Evolutionary conservation across 2,329 filamentous ascomycete genomes (phyloP).

Genomic region (Aspergillus tubingensis): DNA sequence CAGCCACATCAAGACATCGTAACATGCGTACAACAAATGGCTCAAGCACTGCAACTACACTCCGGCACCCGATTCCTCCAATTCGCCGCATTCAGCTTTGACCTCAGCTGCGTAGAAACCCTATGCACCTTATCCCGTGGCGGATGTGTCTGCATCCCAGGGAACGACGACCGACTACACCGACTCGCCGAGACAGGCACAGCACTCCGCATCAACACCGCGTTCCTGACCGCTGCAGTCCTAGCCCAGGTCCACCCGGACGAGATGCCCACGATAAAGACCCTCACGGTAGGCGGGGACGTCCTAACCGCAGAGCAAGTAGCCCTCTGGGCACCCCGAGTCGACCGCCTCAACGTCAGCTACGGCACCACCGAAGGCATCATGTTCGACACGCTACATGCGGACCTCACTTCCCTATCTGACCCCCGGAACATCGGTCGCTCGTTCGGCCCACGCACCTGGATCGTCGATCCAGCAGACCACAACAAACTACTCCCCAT

Average conservation of each 20-base stretch:
- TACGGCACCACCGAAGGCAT: conserved; percentile 34
- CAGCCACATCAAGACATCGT: conserved; percentile 24
- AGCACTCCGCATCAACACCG: conserved; percentile 28
- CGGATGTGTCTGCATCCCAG: not conserved
- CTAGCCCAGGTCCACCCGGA: conserved; percentile 43
- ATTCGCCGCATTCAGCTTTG: conserved; percentile 1
- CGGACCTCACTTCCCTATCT: not conserved
- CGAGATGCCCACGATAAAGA: conserved; percentile 40
- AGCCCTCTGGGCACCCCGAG: conserved; percentile 23
- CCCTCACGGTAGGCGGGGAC: conserved; percentile 36
- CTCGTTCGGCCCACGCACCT: not conserved
- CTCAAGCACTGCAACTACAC: not conserved
- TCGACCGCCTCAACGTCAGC: conserved; percentile 40
- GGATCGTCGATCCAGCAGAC: conserved; percentile 40
- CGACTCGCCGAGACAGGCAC: not conserved
- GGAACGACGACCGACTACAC: not conserved
- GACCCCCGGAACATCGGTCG: too few species aligned
- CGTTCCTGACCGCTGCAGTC: conserved; percentile 58
- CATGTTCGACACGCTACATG: conserved; percentile 14
- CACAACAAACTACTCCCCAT: conserved; percentile 13
- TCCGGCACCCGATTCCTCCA: not conserved
- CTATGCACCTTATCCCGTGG: not conserved
- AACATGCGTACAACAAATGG: not conserved
- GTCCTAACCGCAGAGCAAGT: conserved; percentile 24
- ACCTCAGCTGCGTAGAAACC: not conserved